Percentiles rank a stretch among this genome's conserved stretches.
These are phyloP conservation scores for Stemphylium lycopersici DNA, from an alignment of 2,329 filamentous ascomycete species.

Conservation along the genomic window DNA sequence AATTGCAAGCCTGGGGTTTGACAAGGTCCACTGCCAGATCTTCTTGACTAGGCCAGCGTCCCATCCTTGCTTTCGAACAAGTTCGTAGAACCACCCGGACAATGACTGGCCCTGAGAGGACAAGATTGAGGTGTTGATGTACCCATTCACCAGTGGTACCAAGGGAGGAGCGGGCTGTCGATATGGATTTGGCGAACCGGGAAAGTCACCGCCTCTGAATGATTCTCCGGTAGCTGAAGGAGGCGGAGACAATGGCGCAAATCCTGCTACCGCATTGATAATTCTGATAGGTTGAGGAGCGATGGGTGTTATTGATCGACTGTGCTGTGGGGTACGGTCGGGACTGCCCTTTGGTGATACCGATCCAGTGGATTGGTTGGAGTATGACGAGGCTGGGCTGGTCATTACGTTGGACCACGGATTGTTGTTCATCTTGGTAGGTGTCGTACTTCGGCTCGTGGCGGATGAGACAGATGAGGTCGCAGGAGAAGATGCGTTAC, in stretches of 20 bases:
- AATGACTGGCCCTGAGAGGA: conserved; percentile 47
- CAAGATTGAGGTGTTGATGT: conserved; percentile 45
- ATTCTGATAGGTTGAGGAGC: conserved; percentile 47
- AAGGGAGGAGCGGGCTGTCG: conserved; percentile 35
- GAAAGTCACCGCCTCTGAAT: conserved; percentile 38
- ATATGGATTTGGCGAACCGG: conserved; percentile 45
- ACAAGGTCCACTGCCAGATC: conserved; percentile 50
- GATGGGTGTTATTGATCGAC: conserved; percentile 46
- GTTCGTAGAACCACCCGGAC: conserved; percentile 46
- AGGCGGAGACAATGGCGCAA: conserved; percentile 43
- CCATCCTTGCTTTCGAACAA: conserved; percentile 45
- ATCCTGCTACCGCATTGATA: conserved; percentile 41
- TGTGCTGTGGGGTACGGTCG: conserved; percentile 46
- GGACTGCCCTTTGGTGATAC: conserved; percentile 47
- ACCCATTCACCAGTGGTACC: conserved; percentile 44
- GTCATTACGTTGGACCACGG: conserved; percentile 47
- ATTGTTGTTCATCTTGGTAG: conserved; percentile 46
- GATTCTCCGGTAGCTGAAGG: conserved; percentile 37
- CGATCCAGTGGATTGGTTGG: conserved; percentile 38
- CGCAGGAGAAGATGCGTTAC: conserved; percentile 45
- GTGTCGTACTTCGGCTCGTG: conserved; percentile 47
- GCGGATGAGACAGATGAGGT: conserved; percentile 49
- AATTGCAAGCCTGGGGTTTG: conserved; percentile 47
- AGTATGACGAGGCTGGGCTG: conserved; percentile 38
- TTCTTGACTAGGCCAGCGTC: conserved; percentile 43